Evolutionary conservation across 371 early-diverging fungal genomes (phyloP), one percentile per base, ranked within the genome.

Genomic region (Rhizopus sp.): DNA sequence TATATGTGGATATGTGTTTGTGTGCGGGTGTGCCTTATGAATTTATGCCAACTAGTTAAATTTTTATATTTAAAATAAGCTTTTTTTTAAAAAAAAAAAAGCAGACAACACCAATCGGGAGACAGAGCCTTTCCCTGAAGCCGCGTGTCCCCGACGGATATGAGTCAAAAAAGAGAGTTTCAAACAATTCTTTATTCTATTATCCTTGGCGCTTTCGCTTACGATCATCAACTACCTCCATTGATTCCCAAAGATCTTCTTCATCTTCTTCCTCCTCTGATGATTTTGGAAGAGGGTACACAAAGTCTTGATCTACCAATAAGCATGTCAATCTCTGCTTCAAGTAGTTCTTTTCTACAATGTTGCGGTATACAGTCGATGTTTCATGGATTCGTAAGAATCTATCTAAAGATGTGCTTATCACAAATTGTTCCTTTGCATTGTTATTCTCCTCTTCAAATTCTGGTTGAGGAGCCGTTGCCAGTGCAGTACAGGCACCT

Each of bases 321-420:
- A 95, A 62, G 23, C 80, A 69, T 3, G 87, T 86, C 53, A 93
- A 73, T 7, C 90, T 74, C 65, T 93, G 93, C 73, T 93, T 95
- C 49, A 93, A 65, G 58, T 93, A 95, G 6, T 81, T 80, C 60
- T 90, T 89, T 29, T 88, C 75, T 7, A 84, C 63, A 50, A 88
- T 53, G 44, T 82, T 72, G 37, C 88, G 75, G 29, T 81, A 74
- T 35, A 71, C 71, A 9, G 83, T 84, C 12, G 59, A 64, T 47
- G 81, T 79, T 68, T 92, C 88, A 63, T 88, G 91, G 2, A 93
- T 82, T 16, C 93, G 83, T 53, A 93, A 58, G 57, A 86, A 87
- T 47, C 94, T 78, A 64, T 95, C 94, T 62, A 89, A 52, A 1
- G 88, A 82, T n/a, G 87, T 91, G 30, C 86, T 84, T 7, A 83